A percentile compares a stretch with the other conserved stretches of the same genome.
Conservation (phyloP, 2,329 filamentous ascomycete species). For the Rosellinia necatrix region DNA sequence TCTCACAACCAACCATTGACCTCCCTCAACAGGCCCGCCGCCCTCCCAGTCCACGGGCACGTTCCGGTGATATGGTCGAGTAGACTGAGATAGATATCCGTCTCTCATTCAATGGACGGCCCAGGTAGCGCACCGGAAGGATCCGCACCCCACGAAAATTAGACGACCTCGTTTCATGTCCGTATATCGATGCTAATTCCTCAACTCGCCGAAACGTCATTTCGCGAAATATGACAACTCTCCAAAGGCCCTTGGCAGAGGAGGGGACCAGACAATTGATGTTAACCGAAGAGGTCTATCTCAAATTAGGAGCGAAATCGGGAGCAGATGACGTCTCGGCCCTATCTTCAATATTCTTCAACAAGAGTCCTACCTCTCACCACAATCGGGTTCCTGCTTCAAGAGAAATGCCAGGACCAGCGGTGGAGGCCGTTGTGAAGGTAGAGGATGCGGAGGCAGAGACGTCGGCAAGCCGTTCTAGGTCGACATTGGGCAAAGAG, state of each 20-base stretch:
- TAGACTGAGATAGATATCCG: constrained; percentile 27
- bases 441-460: constrained; percentile 38
- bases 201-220: constrained; percentile 29
- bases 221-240: constrained; percentile 39
- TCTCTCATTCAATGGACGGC: constrained; percentile 37
- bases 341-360: constrained; percentile 31
- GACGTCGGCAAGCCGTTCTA: constrained; percentile 26
- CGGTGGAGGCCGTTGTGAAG: constrained; percentile 41
- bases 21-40: constrained; percentile 23
- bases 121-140: constrained; percentile 27
- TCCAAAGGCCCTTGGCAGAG: constrained; percentile 35
- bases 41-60: constrained; percentile 27
- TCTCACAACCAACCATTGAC: constrained; percentile 32
- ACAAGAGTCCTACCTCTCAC: constrained; percentile 32
- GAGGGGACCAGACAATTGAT: constrained; percentile 34
- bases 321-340: constrained; percentile 32
- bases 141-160: constrained; percentile 35
- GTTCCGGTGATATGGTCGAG: constrained; percentile 30
- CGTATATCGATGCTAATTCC: constrained; percentile 39
- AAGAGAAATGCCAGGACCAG: constrained; percentile 35
- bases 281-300: constrained; percentile 37
- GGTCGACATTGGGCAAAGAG: constrained; percentile 26
- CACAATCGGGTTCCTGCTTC: constrained; percentile 28
- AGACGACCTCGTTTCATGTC: constrained; percentile 35
- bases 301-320: constrained; percentile 37